These are phyloP conservation scores for Hymenoscyphus linearis DNA, from an alignment of 2,329 filamentous ascomycete species.

Conservation along the genomic window DNA sequence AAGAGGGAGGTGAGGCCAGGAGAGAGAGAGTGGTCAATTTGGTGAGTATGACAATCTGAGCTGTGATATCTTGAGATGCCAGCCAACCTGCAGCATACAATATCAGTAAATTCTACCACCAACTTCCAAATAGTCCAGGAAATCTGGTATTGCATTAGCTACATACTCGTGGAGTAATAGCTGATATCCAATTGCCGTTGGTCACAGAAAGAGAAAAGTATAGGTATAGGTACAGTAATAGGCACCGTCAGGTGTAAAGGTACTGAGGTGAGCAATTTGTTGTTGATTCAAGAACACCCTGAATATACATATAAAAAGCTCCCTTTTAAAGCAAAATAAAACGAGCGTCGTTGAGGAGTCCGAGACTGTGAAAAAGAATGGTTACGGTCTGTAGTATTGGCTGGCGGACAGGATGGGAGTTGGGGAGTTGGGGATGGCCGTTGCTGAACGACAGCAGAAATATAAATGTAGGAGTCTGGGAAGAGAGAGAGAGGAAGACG, in stretches of 20 bases:
- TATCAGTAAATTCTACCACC: not conserved
- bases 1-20: not conserved
- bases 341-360: not conserved
- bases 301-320: not conserved
- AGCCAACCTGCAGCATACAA: not conserved
- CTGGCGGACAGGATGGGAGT: not conserved
- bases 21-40: not conserved
- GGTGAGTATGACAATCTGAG: not conserved
- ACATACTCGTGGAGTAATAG: not conserved
- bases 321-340: not conserved
- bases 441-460: not conserved
- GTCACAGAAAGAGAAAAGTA: not conserved
- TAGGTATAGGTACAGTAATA: not conserved
- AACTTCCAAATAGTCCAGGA: not conserved
- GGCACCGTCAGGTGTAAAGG: not conserved
- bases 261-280: not conserved
- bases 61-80: not conserved
- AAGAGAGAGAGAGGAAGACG: not conserved
- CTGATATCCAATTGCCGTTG: conserved; percentile 1
- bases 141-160: not conserved
- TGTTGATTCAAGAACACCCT: not conserved
- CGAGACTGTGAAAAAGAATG: not conserved
- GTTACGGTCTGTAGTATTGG: not conserved
- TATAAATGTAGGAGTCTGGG: not conserved
- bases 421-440: not conserved